Conservation (phyloP, 2,329 filamentous ascomycete genomes). For the Fusarium udum region DNA sequence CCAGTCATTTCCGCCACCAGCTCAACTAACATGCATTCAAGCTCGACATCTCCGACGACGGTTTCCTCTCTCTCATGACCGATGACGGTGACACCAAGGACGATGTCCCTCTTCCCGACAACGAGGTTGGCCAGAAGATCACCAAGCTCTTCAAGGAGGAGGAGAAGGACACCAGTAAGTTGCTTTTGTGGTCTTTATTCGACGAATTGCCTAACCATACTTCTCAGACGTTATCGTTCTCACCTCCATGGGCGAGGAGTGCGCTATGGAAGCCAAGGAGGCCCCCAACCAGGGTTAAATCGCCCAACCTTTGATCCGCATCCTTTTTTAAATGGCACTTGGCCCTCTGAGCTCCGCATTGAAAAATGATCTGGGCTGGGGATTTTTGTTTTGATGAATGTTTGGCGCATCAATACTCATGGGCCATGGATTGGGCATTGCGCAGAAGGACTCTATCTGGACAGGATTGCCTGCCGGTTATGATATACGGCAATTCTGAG, state of each 20-base stretch:
- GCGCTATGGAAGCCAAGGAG: conserved; percentile 93
- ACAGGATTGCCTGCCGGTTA: conserved; percentile 54
- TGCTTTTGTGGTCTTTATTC: neutral
- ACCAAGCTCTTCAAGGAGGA: conserved; percentile 79
- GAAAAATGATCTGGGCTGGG: conserved; percentile 37
- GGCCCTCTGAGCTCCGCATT: conserved; percentile 41
- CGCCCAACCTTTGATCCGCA: conserved; percentile 31
- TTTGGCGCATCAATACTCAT: conserved; percentile 49
- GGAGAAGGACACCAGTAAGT: conserved; percentile 94
- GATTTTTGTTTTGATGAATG: conserved; percentile 49
- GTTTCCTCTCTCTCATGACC: conserved; percentile 92
- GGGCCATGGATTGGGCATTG: conserved; percentile 55
- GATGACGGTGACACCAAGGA: conserved; percentile 89
- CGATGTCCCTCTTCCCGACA: conserved; percentile 92
- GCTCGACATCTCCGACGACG: conserved; percentile 94
- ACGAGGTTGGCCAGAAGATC: conserved; percentile 89
- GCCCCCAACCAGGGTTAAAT: conserved; percentile 63
- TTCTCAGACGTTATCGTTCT: conserved; percentile 85
- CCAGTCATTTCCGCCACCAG: conserved; percentile 3
- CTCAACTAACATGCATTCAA: conserved; percentile 51
- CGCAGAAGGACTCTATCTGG: conserved; percentile 55
- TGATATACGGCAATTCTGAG: conserved; percentile 44
- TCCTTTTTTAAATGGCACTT: conserved; percentile 41
- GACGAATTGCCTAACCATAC: conserved; percentile 19
- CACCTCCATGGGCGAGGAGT: conserved; percentile 95